phyloP scores from a whole-genome alignment of 768 basidiomycete species.

The Filobasidium floriforme region DNA sequence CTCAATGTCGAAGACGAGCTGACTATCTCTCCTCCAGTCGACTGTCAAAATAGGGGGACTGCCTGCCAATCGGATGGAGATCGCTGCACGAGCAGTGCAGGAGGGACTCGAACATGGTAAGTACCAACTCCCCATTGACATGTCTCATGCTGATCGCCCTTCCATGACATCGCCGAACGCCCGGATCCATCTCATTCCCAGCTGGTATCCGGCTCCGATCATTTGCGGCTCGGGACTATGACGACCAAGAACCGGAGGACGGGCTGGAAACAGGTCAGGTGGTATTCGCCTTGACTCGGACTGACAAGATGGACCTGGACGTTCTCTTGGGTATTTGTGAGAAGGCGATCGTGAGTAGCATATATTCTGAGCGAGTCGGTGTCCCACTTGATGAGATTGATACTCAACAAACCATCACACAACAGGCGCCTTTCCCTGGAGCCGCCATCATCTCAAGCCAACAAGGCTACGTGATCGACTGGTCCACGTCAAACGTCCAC shows the following conservation, averaged over 20 bases:
- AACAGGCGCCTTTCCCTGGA: too few species aligned
- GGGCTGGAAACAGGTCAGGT: not conserved
- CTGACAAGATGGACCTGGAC: not conserved
- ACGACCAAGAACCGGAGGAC: not conserved
- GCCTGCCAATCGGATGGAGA: not conserved
- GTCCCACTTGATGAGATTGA: not conserved
- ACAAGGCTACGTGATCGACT: constrained; percentile 1
- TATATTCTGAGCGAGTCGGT: not conserved
- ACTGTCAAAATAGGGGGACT: not conserved
- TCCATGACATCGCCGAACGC: not conserved
- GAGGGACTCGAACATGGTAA: not conserved
- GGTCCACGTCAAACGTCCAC: constrained; percentile 7
- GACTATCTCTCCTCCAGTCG: not conserved
- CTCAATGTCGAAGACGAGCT: not conserved
- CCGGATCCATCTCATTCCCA: not conserved
- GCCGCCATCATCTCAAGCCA: not conserved
- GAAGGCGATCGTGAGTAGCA: constrained; percentile 1
- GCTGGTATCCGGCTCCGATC: not conserved
- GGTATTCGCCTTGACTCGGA: not conserved
- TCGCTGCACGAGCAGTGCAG: not conserved
- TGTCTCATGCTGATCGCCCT: too few species aligned
- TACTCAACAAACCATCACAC: not conserved
- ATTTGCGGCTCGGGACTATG: not conserved
- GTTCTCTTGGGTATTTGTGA: not conserved
- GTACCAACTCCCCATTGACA: not conserved